These are phyloP conservation scores for Wickerhamomyces bovis DNA, from an alignment of 805 yeast genomes.

Conservation along the genomic window DNA sequence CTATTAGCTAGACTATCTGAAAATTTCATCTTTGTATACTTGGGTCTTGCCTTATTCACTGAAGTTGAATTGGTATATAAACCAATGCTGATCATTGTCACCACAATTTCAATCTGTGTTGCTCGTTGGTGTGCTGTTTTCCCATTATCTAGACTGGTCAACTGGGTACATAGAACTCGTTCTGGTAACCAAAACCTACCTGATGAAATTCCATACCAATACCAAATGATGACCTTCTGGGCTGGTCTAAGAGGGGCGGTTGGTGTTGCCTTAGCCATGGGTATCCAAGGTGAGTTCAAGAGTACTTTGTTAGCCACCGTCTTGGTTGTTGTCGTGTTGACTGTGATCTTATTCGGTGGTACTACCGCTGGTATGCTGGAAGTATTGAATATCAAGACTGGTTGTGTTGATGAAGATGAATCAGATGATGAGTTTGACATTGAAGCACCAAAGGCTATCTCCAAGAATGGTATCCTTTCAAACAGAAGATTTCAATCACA, in stretches of 20 bases:
- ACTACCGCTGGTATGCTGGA: constrained; percentile 98
- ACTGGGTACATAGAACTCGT: constrained; percentile 66
- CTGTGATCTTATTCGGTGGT: constrained; percentile 96
- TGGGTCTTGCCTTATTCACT: constrained; percentile 91
- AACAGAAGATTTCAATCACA: constrained; percentile 12
- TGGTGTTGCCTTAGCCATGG: constrained; percentile 98
- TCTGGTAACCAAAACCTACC: constrained; percentile 46
- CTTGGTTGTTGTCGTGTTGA: constrained; percentile 89
- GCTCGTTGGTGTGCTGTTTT: constrained; percentile 98
- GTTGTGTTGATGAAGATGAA: constrained; percentile 75
- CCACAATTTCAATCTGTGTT: constrained; percentile 84
- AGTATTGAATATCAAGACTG: constrained; percentile 86
- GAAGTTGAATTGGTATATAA: constrained; percentile 94
- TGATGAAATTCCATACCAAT: constrained; percentile 90
- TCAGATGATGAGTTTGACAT: constrained; percentile 95
- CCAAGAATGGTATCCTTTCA: constrained; percentile 13
- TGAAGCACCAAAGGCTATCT: constrained; percentile 42
- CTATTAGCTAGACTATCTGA: constrained; percentile 91
- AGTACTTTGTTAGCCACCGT: constrained; percentile 89
- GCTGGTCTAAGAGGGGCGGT: constrained; percentile 99
- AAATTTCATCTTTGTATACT: constrained; percentile 91
- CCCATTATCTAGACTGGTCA: constrained; percentile 81
- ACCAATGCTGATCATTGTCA: constrained; percentile 85
- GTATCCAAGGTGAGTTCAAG: constrained; percentile 90
- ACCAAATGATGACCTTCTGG: constrained; percentile 99